Base-by-base conservation (phyloP, 495 filamentous ascomycete species). In the Xylaria scruposa region DNA sequence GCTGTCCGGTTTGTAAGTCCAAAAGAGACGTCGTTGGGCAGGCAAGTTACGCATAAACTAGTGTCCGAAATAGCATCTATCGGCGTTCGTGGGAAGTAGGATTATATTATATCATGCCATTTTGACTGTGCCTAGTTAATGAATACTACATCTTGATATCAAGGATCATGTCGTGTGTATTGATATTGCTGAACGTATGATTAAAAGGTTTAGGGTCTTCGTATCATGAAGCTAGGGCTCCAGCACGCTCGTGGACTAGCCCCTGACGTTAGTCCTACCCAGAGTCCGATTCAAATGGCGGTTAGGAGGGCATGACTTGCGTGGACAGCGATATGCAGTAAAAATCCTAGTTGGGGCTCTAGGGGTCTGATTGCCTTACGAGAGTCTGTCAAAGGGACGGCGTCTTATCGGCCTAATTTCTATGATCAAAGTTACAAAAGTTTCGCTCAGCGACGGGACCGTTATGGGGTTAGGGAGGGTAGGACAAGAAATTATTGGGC, bases 1-100 rank as follows among this genome's bases (percentile, higher is more conserved):
- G 94, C 7, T 94, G 92, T 82, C 88, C 89, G 10, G 88, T 92
- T 40, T 93, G 91, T 79, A 83, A 83, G 58, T 63, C 53, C 40
- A 75, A 78, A 64, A 80, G 70, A 29, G 72, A 79, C 33, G 68
- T 71, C 36, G 77, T 73, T n/a, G 47, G 46, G 26, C 59, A 56
- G 29, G 47, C 26, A 31, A 70, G 56, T 29, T 59, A 53, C 31
- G 33, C 24, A 40, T 70, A 70, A 64, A 49, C 47, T 47, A 64
- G 36, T 58, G n/a, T 62, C 53, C 21, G 26, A 53, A 19, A 54
- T 51, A 70, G 60, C 59, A 70, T 70, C 56, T 44, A 40, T 42
- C 44, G 68, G 68, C 31, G 68, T 64, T 64, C 4, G 4, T 13
- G 33, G 47, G 47, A 46, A 47, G 42, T n/a, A 21, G 40, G 56